phyloP scores from a whole-genome alignment of 2,329 filamentous ascomycete genomes.

The Aspergillus unguis region DNA sequence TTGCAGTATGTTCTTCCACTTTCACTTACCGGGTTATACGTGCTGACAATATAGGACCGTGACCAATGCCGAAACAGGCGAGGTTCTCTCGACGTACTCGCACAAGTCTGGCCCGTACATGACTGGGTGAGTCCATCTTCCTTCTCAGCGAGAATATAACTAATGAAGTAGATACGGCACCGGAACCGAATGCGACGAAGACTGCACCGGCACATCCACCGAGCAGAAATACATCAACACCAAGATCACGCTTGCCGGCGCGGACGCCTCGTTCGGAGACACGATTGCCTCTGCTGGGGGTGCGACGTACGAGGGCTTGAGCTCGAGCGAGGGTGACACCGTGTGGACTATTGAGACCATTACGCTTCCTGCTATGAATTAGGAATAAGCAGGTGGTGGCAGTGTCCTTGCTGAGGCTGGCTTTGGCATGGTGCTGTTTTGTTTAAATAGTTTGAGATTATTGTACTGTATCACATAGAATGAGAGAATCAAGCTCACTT shows the following conservation, averaged over 20 bases:
- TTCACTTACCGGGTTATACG: background rate
- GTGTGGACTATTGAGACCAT: slow-evolving; percentile 40
- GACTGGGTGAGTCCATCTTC: slow-evolving; percentile 25
- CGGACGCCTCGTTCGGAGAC: slow-evolving; percentile 19
- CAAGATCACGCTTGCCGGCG: background rate
- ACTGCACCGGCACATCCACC: slow-evolving; percentile 40
- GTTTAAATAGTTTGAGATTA: no score
- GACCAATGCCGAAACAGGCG: slow-evolving; percentile 37
- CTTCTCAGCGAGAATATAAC: no score
- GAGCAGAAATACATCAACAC: slow-evolving; percentile 40
- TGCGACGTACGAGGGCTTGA: slow-evolving; percentile 35
- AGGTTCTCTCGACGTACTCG: slow-evolving; percentile 33
- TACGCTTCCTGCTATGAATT: slow-evolving; percentile 33
- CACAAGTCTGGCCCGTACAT: slow-evolving; percentile 38
- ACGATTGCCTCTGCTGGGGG: slow-evolving; percentile 28
- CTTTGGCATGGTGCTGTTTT: background rate
- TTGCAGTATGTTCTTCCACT: slow-evolving; percentile 21
- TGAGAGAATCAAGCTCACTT: no score
- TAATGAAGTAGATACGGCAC: slow-evolving; percentile 31
- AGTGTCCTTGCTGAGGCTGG: no score
- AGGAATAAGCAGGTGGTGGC: no score
- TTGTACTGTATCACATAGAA: no score
- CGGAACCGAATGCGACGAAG: slow-evolving; percentile 41
- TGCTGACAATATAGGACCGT: slow-evolving; percentile 19
- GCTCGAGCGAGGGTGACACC: slow-evolving; percentile 33